Evolutionary conservation across 2,329 filamentous ascomycete species (phyloP), one percentile per base, ranked within the genome.

Genomic region (Fusarium neocosmosporiellum): DNA sequence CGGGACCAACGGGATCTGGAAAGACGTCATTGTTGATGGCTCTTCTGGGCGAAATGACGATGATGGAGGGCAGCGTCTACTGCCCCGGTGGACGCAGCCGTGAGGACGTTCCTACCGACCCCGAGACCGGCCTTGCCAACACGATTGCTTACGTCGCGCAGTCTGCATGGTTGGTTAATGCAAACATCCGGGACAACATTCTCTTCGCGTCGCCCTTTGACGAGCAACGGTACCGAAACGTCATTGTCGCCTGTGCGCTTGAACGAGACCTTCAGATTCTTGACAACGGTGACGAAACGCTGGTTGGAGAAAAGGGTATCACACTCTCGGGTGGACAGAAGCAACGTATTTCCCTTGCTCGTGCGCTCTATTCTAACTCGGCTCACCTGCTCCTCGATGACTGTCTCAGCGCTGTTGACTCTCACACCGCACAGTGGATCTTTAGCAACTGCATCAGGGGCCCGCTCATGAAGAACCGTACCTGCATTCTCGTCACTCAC

Each of bases 1-100:
- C 95, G 41, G 96, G 96, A 1, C 93, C 96, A 3, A 99, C 96
- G 4, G 96, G 96, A 16, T 96, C 93, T 60, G 96, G 96, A 74
- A 99, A 99, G 86, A 98, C 96, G 0, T 98, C 96, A 0, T 86
- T 99, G 78, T 87, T 99, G 22, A 98, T 99, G 96, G 96, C 95
- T 31, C 86, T 99, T 29, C 89, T 99, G 2, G 96, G 96, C 68
- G 96, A 99, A 84, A 99, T 99, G 96, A 96, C 93, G 1, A 84
- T 95, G 59, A 83, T 98, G 27, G 88, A 92, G 65, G 96, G 96
- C 64, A 89, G 88, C 11, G 93, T 98, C 8, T 94, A 92, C 82
- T 89, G 98, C 29, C 96, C 96, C 4, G 94, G 95, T 61, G 94
- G 94, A 48, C 90, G 89, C 69, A 95, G 94, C 79, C 92, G 96